Evolutionary conservation across 352 stramenopile genomes (phyloP).

Genomic region (Globisporangium orthogonon): DNA sequence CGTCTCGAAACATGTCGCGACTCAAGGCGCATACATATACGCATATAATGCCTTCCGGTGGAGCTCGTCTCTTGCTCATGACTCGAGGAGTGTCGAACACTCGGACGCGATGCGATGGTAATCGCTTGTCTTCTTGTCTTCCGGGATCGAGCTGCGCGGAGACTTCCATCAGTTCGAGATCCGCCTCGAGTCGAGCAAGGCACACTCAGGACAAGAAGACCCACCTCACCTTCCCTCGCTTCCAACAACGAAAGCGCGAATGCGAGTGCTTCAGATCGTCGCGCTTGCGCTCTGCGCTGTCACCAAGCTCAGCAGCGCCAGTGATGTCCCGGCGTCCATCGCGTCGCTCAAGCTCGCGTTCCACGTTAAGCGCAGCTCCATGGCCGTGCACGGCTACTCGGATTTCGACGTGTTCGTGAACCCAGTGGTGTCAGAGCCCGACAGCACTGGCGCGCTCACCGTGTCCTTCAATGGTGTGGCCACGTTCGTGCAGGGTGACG

Average conservation of each 20-base stretch:
- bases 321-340: conserved; percentile 6
- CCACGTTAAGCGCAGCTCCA: conserved; percentile 42
- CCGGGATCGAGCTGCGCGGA: too few relatives aligned
- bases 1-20: background rate
- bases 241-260: background rate
- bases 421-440: conserved; percentile 17
- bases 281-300: conserved; percentile 2
- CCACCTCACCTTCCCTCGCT: too few relatives aligned
- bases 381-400: conserved; percentile 39
- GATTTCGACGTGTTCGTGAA: conserved; percentile 40
- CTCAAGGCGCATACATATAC: background rate
- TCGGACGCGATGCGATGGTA: background rate
- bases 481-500: conserved; percentile 21
- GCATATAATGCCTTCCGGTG: background rate
- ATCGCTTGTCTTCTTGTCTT: background rate
- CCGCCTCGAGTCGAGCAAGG: background rate
- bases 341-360: conserved; percentile 31
- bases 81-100: background rate
- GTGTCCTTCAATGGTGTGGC: conserved; percentile 37
- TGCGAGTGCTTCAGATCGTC: background rate
- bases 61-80: background rate
- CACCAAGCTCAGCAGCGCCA: background rate
- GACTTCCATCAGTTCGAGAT: background rate
- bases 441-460: conserved; percentile 3
- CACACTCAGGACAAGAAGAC: too few relatives aligned